phyloP scores from a whole-genome alignment of 441 rosid species.

The Bocquillonia castaneifolia region DNA sequence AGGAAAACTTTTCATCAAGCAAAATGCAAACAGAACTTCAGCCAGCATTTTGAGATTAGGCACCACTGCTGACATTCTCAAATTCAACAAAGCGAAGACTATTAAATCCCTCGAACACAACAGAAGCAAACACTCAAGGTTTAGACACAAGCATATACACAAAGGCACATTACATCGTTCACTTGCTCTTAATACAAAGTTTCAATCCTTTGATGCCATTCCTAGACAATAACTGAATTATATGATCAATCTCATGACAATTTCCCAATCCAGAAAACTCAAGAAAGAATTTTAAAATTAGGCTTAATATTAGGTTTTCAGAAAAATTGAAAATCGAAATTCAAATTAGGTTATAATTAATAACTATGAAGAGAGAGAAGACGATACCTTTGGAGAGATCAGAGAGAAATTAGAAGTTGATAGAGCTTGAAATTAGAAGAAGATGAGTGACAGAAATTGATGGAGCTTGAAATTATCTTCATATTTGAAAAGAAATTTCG shows the following conservation, averaged over 20 bases:
- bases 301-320: too few species aligned
- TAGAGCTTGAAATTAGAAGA: too few species aligned
- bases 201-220: not conserved
- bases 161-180: not conserved
- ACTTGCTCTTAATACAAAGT: not conserved
- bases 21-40: not conserved
- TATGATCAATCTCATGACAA: conserved; percentile 12
- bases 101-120: not conserved
- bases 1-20: not conserved
- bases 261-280: not conserved
- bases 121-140: not conserved
- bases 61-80: not conserved
- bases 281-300: too few species aligned
- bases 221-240: not conserved
- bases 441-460: too few species aligned
- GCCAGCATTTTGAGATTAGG: not conserved
- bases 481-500: too few species aligned
- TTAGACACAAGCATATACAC: not conserved
- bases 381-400: too few species aligned
- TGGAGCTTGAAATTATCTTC: too few species aligned
- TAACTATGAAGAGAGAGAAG: too few species aligned
- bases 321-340: too few species aligned
- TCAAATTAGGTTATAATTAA: too few species aligned
- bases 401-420: too few species aligned
- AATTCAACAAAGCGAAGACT: not conserved